Conservation (phyloP, 2,329 filamentous ascomycete genomes). For the Verticillium albo-atrum region DNA sequence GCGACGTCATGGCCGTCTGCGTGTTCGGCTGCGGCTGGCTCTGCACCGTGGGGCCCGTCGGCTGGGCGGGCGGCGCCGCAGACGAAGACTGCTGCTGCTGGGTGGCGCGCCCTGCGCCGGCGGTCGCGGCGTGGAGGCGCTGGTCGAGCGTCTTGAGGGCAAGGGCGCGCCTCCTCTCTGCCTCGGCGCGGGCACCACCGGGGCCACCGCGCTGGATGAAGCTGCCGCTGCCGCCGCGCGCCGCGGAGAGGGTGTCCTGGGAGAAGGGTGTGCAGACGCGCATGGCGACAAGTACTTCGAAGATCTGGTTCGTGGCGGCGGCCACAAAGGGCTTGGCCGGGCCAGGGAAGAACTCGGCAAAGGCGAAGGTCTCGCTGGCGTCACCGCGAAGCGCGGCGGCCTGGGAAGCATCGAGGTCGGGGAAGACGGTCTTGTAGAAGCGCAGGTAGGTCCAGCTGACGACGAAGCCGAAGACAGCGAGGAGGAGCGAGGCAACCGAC, state of each 20-base stretch:
- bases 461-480: slow-evolving; percentile 77
- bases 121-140: slow-evolving; percentile 78
- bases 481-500: slow-evolving; percentile 70
- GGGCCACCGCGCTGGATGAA: slow-evolving; percentile 52
- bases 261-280: slow-evolving; percentile 83
- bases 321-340: slow-evolving; percentile 74
- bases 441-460: slow-evolving; percentile 93
- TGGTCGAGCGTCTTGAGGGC: slow-evolving; percentile 91
- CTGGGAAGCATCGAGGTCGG: slow-evolving; percentile 61
- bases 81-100: slow-evolving; percentile 19
- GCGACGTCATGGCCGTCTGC: slow-evolving; percentile 54
- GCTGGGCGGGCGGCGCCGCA: slow-evolving; percentile 32
- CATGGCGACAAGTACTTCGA: slow-evolving; percentile 68
- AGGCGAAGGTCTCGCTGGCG: slow-evolving; percentile 92
- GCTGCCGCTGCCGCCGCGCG: slow-evolving; percentile 54
- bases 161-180: slow-evolving; percentile 81
- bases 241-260: slow-evolving; percentile 69
- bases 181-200: slow-evolving; percentile 78
- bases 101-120: slow-evolving; percentile 36
- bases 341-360: slow-evolving; percentile 92
- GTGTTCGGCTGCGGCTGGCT: slow-evolving; percentile 50
- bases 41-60: slow-evolving; percentile 50
- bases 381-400: slow-evolving; percentile 71
- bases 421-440: slow-evolving; percentile 80
- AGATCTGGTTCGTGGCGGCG: slow-evolving; percentile 69